Conservation (phyloP, 192 early-diverging fungal species). For the Umbelopsis sp. region DNA sequence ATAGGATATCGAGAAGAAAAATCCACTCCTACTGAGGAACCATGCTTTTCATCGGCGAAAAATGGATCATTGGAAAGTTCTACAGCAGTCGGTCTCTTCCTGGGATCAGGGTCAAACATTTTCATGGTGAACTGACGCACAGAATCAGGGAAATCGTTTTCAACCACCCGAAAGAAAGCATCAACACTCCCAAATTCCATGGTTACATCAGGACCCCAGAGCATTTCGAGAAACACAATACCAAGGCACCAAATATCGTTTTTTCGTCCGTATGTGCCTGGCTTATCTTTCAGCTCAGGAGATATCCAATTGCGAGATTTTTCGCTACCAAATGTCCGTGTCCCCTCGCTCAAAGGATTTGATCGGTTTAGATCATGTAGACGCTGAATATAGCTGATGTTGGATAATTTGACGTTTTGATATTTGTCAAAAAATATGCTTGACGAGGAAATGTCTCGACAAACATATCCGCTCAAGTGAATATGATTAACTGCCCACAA, state of each 20-base stretch:
- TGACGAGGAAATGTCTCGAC: constrained; percentile 54
- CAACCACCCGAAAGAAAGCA: constrained; percentile 48
- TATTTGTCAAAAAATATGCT: constrained; percentile 49
- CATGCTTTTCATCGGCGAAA: constrained; percentile 52
- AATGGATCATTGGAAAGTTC: constrained; percentile 75
- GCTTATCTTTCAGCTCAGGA: constrained; percentile 64
- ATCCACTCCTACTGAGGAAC: not conserved
- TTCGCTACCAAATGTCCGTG: not conserved
- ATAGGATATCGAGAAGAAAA: constrained; percentile 12
- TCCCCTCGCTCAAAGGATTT: constrained; percentile 18
- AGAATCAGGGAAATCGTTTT: constrained; percentile 49
- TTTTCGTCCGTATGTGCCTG: constrained; percentile 63
- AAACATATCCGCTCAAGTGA: constrained; percentile 68
- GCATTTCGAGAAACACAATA: constrained; percentile 70
- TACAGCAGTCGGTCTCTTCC: constrained; percentile 72
- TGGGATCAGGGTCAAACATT: constrained; percentile 72
- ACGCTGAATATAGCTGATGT: constrained; percentile 66
- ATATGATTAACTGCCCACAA: constrained; percentile 64
- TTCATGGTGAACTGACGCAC: constrained; percentile 53
- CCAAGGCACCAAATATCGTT: constrained; percentile 80
- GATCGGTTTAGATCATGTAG: constrained; percentile 46
- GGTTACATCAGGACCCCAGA: constrained; percentile 63
- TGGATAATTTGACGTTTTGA: constrained; percentile 63
- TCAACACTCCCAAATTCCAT: constrained; percentile 53
- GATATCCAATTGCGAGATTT: constrained; percentile 44